Percentiles rank a stretch among this genome's conserved stretches.
Evolutionary conservation across 129 eudicot genomes (phyloP).

Genomic region (Flaveria sonorensis): DNA sequence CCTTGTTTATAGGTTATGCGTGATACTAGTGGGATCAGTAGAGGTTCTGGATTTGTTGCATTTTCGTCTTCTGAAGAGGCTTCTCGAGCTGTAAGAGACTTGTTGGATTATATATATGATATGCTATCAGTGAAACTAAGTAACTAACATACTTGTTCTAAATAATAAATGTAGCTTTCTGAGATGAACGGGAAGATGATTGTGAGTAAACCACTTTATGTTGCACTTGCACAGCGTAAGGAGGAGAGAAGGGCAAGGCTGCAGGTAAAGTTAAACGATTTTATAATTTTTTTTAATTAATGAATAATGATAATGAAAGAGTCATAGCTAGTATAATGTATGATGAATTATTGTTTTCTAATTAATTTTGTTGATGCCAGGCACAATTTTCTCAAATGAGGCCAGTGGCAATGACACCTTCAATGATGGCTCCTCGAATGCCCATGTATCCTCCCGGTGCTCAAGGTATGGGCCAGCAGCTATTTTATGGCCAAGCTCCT

Average conservation of each 20-base stretch:
- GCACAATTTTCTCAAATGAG: slow-evolving; percentile 87
- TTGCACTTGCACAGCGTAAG: slow-evolving; percentile 77
- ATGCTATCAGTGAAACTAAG: neutral
- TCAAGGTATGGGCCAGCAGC: slow-evolving; percentile 20
- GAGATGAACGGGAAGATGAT: slow-evolving; percentile 88
- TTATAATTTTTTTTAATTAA: too few relatives aligned
- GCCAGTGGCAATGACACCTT: slow-evolving; percentile 82
- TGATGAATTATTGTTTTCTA: too few relatives aligned
- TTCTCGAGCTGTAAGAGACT: neutral
- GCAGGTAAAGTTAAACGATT: too few relatives aligned
- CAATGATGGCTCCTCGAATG: slow-evolving; percentile 73
- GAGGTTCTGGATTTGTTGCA: slow-evolving; percentile 1
- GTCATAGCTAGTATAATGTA: too few relatives aligned
- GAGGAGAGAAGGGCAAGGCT: slow-evolving; percentile 66
- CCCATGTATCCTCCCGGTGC: slow-evolving; percentile 87
- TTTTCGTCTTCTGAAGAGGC: neutral
- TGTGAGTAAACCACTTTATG: slow-evolving; percentile 75
- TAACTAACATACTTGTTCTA: too few relatives aligned
- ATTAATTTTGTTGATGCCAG: slow-evolving; percentile 29
- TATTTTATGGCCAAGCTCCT: slow-evolving; percentile 9
- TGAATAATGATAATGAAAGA: too few relatives aligned
- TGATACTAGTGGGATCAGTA: neutral
- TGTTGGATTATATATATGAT: neutral
- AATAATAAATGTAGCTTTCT: slow-evolving; percentile 42
- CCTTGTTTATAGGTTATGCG: neutral